Evolutionary conservation across 352 stramenopile genomes (phyloP).

Genomic region (Phytophthora tentaculata): DNA sequence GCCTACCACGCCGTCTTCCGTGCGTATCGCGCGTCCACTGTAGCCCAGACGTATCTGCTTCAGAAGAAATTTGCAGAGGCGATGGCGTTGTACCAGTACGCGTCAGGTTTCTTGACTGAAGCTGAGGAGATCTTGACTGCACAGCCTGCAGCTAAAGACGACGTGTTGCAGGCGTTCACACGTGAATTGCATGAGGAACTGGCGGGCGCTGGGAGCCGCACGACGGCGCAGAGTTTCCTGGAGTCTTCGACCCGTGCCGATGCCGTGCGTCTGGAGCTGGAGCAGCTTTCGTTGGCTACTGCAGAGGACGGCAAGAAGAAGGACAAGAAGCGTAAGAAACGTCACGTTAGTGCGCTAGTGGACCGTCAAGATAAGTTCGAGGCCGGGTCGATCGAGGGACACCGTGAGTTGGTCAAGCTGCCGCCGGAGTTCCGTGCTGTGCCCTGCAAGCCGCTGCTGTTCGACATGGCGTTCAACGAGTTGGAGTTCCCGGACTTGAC

Average conservation of each 20-base stretch:
- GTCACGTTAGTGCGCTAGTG: conserved; percentile 36
- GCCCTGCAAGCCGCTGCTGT: conserved; percentile 81
- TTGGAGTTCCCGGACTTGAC: conserved; percentile 81
- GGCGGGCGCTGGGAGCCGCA: conserved; percentile 66
- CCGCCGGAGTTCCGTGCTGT: conserved; percentile 70
- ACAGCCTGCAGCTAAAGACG: conserved; percentile 68
- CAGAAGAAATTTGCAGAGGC: conserved; percentile 75
- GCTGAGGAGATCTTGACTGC: conserved; percentile 61
- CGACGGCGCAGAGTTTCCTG: conserved; percentile 76
- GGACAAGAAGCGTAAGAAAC: conserved; percentile 50
- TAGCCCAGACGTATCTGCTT: conserved; percentile 73
- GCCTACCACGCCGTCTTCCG: conserved; percentile 78
- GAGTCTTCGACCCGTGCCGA: conserved; percentile 63
- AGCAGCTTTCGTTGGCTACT: conserved; percentile 54
- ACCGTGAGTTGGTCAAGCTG: conserved; percentile 70
- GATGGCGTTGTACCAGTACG: conserved; percentile 77
- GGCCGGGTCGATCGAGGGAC: conserved; percentile 47
- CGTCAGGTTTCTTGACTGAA: conserved; percentile 63
- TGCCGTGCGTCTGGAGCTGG: conserved; percentile 66
- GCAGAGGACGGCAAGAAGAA: conserved; percentile 69
- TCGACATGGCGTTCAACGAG: conserved; percentile 86
- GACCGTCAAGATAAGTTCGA: conserved; percentile 51
- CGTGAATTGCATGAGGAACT: conserved; percentile 68
- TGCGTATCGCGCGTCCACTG: conserved; percentile 60
- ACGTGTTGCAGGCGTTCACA: conserved; percentile 68